Conservation (phyloP, 2,329 filamentous ascomycete genomes). For the Sordariomycetes sp. region DNA sequence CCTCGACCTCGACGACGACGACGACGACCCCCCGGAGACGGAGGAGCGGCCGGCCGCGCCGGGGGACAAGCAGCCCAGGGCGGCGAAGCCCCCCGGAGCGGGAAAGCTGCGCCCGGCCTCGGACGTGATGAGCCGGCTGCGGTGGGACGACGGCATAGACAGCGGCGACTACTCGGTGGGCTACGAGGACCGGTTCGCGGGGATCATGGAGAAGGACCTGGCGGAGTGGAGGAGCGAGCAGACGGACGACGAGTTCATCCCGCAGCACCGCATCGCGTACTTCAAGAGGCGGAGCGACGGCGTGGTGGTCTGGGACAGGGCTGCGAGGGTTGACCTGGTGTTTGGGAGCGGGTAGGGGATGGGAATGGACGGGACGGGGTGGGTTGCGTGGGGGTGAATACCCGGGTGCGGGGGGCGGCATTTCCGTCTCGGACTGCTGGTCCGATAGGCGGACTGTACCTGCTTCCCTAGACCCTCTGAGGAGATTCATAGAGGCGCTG, state of each 20-base stretch:
- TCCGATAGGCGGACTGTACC: too few species aligned
- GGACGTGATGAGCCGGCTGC: constrained; percentile 48
- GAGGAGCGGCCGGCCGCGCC: not conserved
- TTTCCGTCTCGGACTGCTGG: too few species aligned
- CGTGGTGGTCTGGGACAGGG: constrained; percentile 45
- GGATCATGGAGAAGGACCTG: constrained; percentile 40
- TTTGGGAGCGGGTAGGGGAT: constrained; percentile 41
- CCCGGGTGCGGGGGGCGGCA: too few species aligned
- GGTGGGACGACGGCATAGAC: constrained; percentile 47
- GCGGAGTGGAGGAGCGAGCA: constrained; percentile 49
- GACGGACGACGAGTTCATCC: constrained; percentile 57
- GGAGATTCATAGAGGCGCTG: not conserved
- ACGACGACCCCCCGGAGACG: constrained; percentile 18
- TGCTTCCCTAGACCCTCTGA: too few species aligned
- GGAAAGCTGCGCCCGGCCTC: constrained; percentile 42
- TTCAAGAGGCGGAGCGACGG: constrained; percentile 44
- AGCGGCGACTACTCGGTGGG: constrained; percentile 44
- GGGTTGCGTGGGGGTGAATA: not conserved
- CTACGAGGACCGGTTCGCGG: constrained; percentile 50
- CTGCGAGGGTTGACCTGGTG: constrained; percentile 38
- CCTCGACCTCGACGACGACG: constrained; percentile 21
- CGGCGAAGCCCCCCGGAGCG: constrained; percentile 9
- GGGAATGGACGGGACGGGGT: not conserved
- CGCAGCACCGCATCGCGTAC: constrained; percentile 52
- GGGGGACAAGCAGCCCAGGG: constrained; percentile 3